These are phyloP conservation scores for Elsinoe arachidis DNA, from an alignment of 2,329 filamentous ascomycete species.

Conservation along the genomic window DNA sequence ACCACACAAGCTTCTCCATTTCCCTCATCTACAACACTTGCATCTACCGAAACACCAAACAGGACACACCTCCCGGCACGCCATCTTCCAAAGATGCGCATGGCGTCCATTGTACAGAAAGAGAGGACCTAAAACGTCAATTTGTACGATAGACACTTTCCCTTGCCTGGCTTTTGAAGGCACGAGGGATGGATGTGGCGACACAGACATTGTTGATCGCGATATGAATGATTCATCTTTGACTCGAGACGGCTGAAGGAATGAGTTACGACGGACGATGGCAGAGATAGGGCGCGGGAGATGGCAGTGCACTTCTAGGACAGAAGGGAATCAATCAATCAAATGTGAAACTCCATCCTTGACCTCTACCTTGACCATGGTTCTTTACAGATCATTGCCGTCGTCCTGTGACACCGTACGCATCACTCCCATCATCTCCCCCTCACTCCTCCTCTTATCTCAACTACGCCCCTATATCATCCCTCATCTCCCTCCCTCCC, in stretches of 20 bases:
- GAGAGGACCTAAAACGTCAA: constrained; percentile 11
- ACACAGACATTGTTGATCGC: background rate
- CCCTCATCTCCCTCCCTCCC: constrained; percentile 37
- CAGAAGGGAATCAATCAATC: too few relatives aligned
- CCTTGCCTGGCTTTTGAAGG: background rate
- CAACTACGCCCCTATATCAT: constrained; percentile 43
- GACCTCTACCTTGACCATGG: too few relatives aligned
- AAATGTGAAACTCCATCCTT: too few relatives aligned
- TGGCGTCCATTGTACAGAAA: constrained; percentile 7
- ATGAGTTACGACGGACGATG: background rate
- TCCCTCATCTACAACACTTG: background rate
- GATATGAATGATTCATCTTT: background rate
- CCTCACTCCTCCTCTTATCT: background rate
- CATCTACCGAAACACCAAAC: background rate
- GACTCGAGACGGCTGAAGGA: background rate
- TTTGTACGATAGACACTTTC: constrained; percentile 2
- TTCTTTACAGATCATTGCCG: background rate
- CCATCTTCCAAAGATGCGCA: background rate
- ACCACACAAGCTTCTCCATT: background rate
- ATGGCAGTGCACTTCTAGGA: background rate
- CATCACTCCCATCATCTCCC: background rate
- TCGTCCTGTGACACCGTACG: background rate
- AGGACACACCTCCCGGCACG: constrained; percentile 3
- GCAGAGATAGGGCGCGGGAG: background rate
- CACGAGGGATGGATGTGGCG: constrained; percentile 1